Conservation (phyloP, 225 moss, liverwort and hornwort species). For the Physcomitrium patens region DNA sequence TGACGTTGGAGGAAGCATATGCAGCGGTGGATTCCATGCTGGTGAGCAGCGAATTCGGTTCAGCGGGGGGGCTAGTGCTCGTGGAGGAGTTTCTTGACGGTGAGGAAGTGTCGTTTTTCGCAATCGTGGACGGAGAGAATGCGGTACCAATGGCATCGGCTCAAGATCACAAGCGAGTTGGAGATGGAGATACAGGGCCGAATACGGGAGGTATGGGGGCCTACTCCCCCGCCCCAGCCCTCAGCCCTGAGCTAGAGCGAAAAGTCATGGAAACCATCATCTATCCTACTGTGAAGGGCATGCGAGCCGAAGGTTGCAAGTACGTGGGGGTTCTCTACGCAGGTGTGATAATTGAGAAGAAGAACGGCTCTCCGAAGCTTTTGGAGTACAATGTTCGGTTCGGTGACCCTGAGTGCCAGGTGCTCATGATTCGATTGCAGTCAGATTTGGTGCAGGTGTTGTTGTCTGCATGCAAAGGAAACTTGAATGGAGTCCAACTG, state of each 20-base stretch:
- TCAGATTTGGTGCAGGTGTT: constrained; percentile 82
- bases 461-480: constrained; percentile 74
- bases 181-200: constrained; percentile 88
- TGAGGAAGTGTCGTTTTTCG: constrained; percentile 94
- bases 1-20: constrained; percentile 68
- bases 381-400: constrained; percentile 94
- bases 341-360: constrained; percentile 87
- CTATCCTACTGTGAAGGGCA: constrained; percentile 84
- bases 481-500: constrained; percentile 60
- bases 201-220: constrained; percentile 98
- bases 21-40: constrained; percentile 89
- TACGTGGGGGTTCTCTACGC: constrained; percentile 87
- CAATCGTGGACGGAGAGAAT: constrained; percentile 84
- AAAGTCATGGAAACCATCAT: constrained; percentile 83
- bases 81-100: constrained; percentile 97
- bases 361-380: constrained; percentile 83
- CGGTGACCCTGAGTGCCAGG: constrained; percentile 96
- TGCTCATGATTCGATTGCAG: constrained; percentile 78
- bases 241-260: constrained; percentile 66
- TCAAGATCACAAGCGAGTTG: constrained; percentile 94
- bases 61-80: constrained; percentile 75
- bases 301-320: constrained; percentile 72
- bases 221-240: constrained; percentile 84
- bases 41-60: constrained; percentile 72
- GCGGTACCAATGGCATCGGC: constrained; percentile 83